A percentile compares a stretch with the other conserved stretches of the same genome.
phyloP scores from a whole-genome alignment of 2,329 filamentous ascomycete species.

The Colletotrichum cordylinicola region DNA sequence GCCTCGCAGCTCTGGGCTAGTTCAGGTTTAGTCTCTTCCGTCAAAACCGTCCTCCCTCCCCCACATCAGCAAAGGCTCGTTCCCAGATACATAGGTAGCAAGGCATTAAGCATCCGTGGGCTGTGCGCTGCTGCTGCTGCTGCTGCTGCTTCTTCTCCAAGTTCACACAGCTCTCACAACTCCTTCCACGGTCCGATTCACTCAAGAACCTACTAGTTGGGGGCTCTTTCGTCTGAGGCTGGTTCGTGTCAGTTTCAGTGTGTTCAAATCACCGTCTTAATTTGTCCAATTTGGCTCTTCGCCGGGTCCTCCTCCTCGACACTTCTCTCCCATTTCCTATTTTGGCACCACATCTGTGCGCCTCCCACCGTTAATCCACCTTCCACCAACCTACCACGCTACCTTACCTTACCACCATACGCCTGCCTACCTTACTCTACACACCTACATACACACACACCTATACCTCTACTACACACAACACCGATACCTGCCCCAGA shows the following conservation, averaged over 20 bases:
- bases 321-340: slow-evolving; percentile 43
- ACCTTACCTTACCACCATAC: slow-evolving; percentile 2
- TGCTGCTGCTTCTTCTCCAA: slow-evolving; percentile 24
- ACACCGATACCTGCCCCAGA: slow-evolving; percentile 4
- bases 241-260: slow-evolving; percentile 33
- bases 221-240: slow-evolving; percentile 28
- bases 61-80: slow-evolving; percentile 35
- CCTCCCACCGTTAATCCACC: slow-evolving; percentile 32
- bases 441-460: not conserved
- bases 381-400: slow-evolving; percentile 6
- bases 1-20: slow-evolving; percentile 41
- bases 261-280: slow-evolving; percentile 25
- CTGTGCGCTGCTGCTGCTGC: slow-evolving; percentile 17
- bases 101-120: slow-evolving; percentile 33
- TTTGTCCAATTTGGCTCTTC: slow-evolving; percentile 28
- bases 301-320: slow-evolving; percentile 30
- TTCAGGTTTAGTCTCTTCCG: slow-evolving; percentile 43
- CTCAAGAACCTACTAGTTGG: slow-evolving; percentile 21
- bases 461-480: slow-evolving; percentile 17
- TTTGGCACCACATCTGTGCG: slow-evolving; percentile 43
- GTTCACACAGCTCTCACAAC: slow-evolving; percentile 24
- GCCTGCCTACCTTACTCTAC: not conserved
- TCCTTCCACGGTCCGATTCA: slow-evolving; percentile 25
- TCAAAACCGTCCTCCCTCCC: slow-evolving; percentile 36
- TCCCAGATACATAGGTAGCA: slow-evolving; percentile 34